Percentiles rank a stretch among this genome's conserved stretches.
These are phyloP conservation scores for Prunus dulcis DNA, from an alignment of 306 rosid genomes.

Conservation along the genomic window DNA sequence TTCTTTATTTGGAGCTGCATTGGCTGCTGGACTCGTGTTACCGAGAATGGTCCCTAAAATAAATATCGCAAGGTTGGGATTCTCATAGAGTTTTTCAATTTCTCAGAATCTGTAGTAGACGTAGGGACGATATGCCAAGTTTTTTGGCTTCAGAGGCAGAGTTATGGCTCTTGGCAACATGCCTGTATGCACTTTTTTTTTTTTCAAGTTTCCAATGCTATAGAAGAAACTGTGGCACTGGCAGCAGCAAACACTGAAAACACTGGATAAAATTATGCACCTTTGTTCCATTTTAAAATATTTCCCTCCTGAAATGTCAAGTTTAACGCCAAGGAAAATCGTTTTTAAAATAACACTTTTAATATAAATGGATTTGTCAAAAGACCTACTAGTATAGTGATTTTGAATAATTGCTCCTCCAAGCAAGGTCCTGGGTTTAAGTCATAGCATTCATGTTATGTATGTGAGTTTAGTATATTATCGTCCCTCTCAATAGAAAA, in stretches of 20 bases:
- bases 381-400: fast-evolving
- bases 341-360: no score
- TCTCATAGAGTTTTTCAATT: slow-evolving; percentile 9
- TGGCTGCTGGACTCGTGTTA: slow-evolving; percentile 70
- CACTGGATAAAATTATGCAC: no score
- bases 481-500: no score
- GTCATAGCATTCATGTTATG: fast-evolving
- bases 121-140: not conserved
- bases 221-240: no score
- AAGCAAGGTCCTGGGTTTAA: no score
- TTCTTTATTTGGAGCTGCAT: slow-evolving; percentile 71
- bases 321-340: no score
- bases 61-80: slow-evolving; percentile 17
- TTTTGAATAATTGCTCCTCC: fast-evolving
- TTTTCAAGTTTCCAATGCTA: not conserved
- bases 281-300: no score
- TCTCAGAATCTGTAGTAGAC: not conserved
- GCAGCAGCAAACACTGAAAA: no score
- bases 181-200: not conserved
- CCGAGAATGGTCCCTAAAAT: slow-evolving; percentile 40
- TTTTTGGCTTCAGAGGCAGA: not conserved
- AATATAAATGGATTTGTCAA: no score
- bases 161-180: not conserved
- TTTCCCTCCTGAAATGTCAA: no score
- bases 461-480: no score